Base-by-base conservation (phyloP, 1,284 basidiomycete genomes). In the Exsudoporus floridanus region DNA sequence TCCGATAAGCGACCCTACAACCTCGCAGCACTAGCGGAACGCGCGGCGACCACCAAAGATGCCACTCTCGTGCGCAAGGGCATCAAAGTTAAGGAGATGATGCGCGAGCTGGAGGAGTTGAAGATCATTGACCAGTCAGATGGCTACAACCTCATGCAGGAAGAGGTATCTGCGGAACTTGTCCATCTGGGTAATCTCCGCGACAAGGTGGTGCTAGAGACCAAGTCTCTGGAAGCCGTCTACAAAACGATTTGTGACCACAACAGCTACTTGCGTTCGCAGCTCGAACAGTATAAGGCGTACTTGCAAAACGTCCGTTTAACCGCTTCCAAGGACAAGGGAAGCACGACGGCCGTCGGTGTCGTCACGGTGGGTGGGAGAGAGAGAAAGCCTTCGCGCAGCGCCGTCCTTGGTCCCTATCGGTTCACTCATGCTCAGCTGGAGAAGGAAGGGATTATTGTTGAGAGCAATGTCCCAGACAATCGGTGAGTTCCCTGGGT, bases 221-320 rank as follows among this genome's bases (percentile, higher is more conserved):
- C 92, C 47, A 87, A 91, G 62, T 92, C 88, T 14, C 81, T 99
- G 53, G 95, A 98, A 58, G 86, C 91, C 5, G 97, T 99, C 27
- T 98, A 94, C 84, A 96, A 97, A 82, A 98, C 97, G 23, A 98
- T 99, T 61, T 90, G 94, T 72, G 96, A 99, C 70, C 97, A 99
- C 77, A 98, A 99, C 77, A 93, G 92, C 72, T 99, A 99, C 72
- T 80, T 99, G 70, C 83, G 95, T 40, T 86, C 86, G 25, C 97
- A 99, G 74, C 82, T 99, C 57, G 97, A 99, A 73, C 95, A 98
- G 75, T 99, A 99, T 83, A 99, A 99, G 78, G 94, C 94, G 34
- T 99, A 99, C 72, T 80, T 99, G 18, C 93, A 96, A 76, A 99
- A 99, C 69, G 96, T 98, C 25, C 85, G 97, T 30, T 77, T 96